Percentiles rank a stretch among this genome's conserved stretches.
Conservation (phyloP, 371 early-diverging fungal genomes). For the Coemansia sp. region DNA sequence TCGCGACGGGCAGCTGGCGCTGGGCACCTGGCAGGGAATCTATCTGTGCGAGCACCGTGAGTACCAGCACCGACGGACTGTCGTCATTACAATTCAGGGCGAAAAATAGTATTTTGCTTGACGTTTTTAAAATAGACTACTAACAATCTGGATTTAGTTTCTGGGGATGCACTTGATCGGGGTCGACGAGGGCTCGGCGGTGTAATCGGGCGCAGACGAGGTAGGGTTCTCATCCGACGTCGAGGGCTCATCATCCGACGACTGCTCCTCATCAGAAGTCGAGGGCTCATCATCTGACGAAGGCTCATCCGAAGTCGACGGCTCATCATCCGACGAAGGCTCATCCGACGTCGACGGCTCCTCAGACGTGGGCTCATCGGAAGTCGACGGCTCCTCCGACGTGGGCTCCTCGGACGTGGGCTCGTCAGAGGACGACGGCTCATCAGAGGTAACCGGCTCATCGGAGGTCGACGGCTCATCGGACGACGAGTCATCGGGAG, state of each 20-base stretch:
- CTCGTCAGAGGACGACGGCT: no score
- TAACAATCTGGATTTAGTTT: not conserved
- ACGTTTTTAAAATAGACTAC: not conserved
- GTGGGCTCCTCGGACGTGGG: not conserved
- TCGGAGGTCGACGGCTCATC: not conserved
- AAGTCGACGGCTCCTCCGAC: not conserved
- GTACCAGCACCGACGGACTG: conserved; percentile 26
- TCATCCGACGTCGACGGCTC: not conserved
- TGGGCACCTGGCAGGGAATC: conserved; percentile 90
- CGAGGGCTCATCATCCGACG: not conserved
- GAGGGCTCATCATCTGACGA: not conserved
- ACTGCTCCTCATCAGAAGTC: no score
- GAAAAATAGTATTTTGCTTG: conserved; percentile 6
- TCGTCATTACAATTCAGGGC: conserved; percentile 46
- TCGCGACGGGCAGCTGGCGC: conserved; percentile 69
- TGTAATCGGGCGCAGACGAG: not conserved
- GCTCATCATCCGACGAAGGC: not conserved
- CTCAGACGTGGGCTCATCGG: not conserved
- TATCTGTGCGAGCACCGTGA: conserved; percentile 44
- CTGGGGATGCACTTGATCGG: conserved; percentile 12
- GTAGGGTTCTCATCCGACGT: not conserved
- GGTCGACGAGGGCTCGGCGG: conserved; percentile 9
- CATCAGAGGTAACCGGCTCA: no score
- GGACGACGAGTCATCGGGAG: conserved; percentile 14
- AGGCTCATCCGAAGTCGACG: not conserved